Evolutionary conservation across 257 asterid species (phyloP).

Genomic region (Prunella vulgaris): DNA sequence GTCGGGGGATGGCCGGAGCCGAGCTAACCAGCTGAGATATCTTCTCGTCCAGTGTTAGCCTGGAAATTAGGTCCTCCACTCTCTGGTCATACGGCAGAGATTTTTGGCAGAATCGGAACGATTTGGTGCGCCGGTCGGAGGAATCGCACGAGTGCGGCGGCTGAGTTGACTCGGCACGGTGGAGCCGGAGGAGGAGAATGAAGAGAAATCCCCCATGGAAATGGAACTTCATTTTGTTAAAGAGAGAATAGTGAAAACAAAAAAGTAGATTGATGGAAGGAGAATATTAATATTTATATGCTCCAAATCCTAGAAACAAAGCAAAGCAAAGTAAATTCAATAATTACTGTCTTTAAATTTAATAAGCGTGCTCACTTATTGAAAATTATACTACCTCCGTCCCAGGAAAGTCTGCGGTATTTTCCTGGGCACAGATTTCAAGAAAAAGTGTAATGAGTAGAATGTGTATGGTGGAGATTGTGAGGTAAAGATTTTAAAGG

Average conservation of each 20-base stretch:
- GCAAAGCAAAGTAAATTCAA: not conserved
- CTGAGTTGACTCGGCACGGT: conserved; percentile 30
- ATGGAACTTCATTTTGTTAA: conserved; percentile 33
- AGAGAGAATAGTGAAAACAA: not conserved
- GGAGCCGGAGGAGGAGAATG: conserved; percentile 4
- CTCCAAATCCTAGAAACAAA: no score
- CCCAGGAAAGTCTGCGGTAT: no score
- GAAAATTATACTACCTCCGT: no score
- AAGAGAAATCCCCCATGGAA: conserved; percentile 14
- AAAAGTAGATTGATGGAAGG: not conserved
- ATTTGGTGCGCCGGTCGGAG: conserved; percentile 31
- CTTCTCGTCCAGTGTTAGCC: conserved; percentile 77
- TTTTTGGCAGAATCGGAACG: conserved; percentile 54
- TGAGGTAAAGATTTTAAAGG: no score
- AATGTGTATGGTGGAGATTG: no score
- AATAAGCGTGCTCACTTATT: no score
- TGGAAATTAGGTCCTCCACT: conserved; percentile 64
- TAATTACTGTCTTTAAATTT: no score
- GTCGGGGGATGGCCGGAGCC: conserved; percentile 64
- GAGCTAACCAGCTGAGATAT: conserved; percentile 72
- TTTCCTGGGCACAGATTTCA: no score
- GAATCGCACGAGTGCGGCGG: conserved; percentile 73
- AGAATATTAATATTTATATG: no score
- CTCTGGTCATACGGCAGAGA: conserved; percentile 45
- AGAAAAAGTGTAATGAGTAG: no score